phyloP scores from a whole-genome alignment of 768 basidiomycete species.

The Russula earlei region DNA sequence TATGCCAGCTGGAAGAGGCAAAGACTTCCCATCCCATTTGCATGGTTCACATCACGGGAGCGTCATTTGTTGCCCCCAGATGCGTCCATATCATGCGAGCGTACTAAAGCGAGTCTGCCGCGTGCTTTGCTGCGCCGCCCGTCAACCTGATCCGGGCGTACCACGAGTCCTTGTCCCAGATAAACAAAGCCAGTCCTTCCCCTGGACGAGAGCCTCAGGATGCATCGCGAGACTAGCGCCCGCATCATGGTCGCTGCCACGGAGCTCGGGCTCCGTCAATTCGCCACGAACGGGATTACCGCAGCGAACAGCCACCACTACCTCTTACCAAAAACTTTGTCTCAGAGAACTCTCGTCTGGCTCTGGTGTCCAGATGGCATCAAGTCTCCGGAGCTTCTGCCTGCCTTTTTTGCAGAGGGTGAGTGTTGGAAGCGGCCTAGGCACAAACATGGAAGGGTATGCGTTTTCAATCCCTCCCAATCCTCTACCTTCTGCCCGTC shows the following conservation, averaged over 20 bases:
- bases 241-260: conserved; percentile 65
- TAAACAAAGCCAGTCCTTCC: too few relatives aligned
- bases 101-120: conserved; percentile 72
- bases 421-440: conserved; percentile 78
- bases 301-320: conserved; percentile 64
- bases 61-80: conserved; percentile 34
- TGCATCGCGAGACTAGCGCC: conserved; percentile 60
- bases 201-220: conserved; percentile 66
- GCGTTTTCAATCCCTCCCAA: not conserved
- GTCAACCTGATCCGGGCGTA: too few relatives aligned
- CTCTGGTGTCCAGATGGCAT: conserved; percentile 80
- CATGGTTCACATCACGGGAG: not conserved
- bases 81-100: conserved; percentile 93
- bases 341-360: too few relatives aligned
- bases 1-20: too few relatives aligned
- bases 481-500: not conserved
- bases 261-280: too few relatives aligned
- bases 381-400: conserved; percentile 65
- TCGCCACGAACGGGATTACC: conserved; percentile 91
- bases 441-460: conserved; percentile 11
- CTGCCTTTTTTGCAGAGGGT: conserved; percentile 64
- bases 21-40: not conserved
- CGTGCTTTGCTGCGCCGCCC: conserved; percentile 93
- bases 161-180: too few relatives aligned
- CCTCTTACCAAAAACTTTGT: too few relatives aligned